phyloP scores from a whole-genome alignment of 257 asterid species.

The Linderniella brevidens region DNA sequence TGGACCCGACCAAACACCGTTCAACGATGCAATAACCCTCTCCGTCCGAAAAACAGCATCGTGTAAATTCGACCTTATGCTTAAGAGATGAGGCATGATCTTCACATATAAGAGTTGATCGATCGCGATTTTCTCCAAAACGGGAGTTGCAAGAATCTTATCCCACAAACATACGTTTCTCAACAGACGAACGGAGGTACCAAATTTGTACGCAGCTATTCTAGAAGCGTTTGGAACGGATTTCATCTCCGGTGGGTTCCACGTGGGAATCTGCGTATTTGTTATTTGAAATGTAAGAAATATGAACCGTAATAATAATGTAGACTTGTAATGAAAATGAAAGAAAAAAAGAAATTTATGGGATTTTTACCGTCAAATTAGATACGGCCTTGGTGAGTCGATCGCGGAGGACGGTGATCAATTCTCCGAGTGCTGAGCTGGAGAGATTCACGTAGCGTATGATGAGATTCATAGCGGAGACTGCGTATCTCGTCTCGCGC shows the following conservation, averaged over 20 bases:
- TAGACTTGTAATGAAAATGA: background rate
- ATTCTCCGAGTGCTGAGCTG: conserved; percentile 46
- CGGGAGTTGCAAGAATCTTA: conserved; percentile 54
- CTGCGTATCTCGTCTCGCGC: conserved; percentile 60
- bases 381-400: conserved; percentile 75
- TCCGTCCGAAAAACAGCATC: conserved; percentile 70
- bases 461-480: conserved; percentile 57
- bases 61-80: conserved; percentile 55
- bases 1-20: conserved; percentile 83
- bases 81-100: conserved; percentile 84
- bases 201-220: conserved; percentile 80
- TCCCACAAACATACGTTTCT: conserved; percentile 79
- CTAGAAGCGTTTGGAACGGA: conserved; percentile 83
- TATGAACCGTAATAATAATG: background rate
- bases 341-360: background rate
- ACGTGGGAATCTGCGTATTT: conserved; percentile 55
- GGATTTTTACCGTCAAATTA: conserved; percentile 37
- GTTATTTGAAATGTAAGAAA: conserved; percentile 1
- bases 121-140: conserved; percentile 66
- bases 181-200: conserved; percentile 66
- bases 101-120: conserved; percentile 63
- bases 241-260: conserved; percentile 55
- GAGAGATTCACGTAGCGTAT: conserved; percentile 52
- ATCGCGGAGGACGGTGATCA: conserved; percentile 55
- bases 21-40: conserved; percentile 58